These are phyloP conservation scores for Neurospora sp. DNA, from an alignment of 495 filamentous ascomycete genomes.

Conservation along the genomic window DNA sequence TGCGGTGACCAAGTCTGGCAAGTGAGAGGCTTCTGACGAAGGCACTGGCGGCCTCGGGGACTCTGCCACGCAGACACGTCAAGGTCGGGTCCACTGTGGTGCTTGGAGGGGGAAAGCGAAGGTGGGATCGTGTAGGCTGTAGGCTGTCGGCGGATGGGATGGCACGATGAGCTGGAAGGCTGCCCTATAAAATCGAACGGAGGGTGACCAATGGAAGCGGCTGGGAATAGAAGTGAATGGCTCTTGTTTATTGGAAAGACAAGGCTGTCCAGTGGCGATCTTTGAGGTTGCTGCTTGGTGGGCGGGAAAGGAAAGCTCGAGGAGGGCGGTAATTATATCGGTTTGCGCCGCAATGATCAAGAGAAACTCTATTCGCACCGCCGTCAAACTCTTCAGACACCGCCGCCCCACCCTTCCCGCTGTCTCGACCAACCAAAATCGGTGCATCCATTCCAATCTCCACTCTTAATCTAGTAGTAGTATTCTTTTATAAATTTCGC, in stretches of 20 bases:
- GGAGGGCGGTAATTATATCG: not conserved
- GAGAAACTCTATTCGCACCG: too few species aligned
- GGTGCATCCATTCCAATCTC: too few species aligned
- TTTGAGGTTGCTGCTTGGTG: not conserved
- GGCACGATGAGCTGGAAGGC: not conserved
- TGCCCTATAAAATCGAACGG: not conserved
- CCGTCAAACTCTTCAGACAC: too few species aligned
- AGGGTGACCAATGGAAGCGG: not conserved
- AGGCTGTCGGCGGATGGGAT: not conserved
- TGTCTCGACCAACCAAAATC: too few species aligned
- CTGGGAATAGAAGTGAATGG: not conserved
- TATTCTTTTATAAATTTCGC: too few species aligned
- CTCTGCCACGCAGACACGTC: not conserved
- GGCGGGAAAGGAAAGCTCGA: not conserved
- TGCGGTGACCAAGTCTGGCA: not conserved
- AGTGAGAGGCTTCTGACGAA: not conserved
- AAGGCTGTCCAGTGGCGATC: not conserved
- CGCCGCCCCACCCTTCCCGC: too few species aligned
- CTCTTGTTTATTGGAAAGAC: not conserved
- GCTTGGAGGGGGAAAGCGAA: not conserved
- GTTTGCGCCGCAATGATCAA: not conserved
- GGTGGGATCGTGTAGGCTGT: not conserved
- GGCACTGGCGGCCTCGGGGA: not conserved
- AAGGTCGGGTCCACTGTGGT: not conserved
- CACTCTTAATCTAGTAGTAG: too few species aligned